Conservation (phyloP, 495 filamentous ascomycete species). For the Penicillium salamii region DNA sequence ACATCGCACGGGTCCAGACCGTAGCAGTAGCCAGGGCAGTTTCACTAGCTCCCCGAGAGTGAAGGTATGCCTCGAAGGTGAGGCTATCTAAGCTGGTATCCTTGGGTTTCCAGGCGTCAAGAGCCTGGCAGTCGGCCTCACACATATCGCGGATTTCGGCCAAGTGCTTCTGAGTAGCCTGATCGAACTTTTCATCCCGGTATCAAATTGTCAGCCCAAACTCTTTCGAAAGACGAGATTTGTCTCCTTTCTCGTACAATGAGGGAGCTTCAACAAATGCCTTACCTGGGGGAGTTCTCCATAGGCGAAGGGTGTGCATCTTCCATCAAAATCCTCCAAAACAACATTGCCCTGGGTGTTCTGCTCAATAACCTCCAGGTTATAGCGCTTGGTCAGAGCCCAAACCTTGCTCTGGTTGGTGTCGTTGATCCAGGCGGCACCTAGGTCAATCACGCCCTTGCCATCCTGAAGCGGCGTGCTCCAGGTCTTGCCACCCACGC, state of each 20-base stretch:
- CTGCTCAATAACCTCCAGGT: constrained; percentile 42
- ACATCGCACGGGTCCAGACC: neutral
- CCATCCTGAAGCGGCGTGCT: too few relatives aligned
- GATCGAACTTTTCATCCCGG: too few relatives aligned
- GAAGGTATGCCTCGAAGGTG: constrained; percentile 30
- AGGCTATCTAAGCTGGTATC: constrained; percentile 25
- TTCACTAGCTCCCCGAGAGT: constrained; percentile 17
- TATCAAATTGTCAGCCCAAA: too few relatives aligned
- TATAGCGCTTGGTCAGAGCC: constrained; percentile 30
- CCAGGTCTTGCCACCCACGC: too few relatives aligned
- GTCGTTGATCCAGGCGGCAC: constrained; percentile 54
- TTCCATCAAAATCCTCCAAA: constrained; percentile 30
- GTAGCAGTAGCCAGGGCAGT: neutral
- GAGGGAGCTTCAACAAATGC: too few relatives aligned
- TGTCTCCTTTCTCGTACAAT: too few relatives aligned
- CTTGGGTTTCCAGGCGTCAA: constrained; percentile 12
- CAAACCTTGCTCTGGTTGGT: constrained; percentile 43
- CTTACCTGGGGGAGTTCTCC: constrained; percentile 30
- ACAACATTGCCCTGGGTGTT: constrained; percentile 34
- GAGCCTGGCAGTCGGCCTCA: constrained; percentile 24
- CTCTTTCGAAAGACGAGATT: too few relatives aligned
- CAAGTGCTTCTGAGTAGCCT: neutral
- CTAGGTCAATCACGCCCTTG: constrained; percentile 41
- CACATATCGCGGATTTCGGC: constrained; percentile 17
- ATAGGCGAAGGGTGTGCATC: constrained; percentile 22